phyloP scores from a whole-genome alignment of 208 protist species.

The Acanthamoeba royreba region DNA sequence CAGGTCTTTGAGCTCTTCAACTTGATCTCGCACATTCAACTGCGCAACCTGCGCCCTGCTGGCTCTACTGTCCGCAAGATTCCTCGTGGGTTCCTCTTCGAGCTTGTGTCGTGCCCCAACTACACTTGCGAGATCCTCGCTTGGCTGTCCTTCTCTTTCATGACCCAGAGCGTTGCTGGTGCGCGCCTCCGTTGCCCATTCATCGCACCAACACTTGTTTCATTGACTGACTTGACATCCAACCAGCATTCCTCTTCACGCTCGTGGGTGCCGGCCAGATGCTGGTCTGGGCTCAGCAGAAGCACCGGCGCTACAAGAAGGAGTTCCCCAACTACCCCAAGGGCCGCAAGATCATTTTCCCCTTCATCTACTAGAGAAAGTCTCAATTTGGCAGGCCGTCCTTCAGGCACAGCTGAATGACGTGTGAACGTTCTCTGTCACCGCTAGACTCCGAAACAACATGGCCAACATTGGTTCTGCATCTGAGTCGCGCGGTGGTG shows the following conservation, averaged over 20 bases:
- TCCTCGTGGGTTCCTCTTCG: conserved; percentile 86
- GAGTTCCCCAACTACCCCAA: conserved; percentile 63
- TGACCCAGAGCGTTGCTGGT: conserved; percentile 81
- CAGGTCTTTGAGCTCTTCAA: conserved; percentile 88
- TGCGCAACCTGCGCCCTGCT: conserved; percentile 84
- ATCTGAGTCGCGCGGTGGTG: no score
- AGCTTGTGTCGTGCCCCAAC: conserved; percentile 91
- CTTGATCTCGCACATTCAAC: conserved; percentile 87
- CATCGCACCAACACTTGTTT: not conserved
- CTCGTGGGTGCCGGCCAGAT: conserved; percentile 51
- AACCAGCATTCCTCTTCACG: conserved; percentile 46
- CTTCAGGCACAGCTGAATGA: not conserved
- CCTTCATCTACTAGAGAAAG: conserved; percentile 48
- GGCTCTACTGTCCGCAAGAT: conserved; percentile 81
- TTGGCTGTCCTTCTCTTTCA: conserved; percentile 90
- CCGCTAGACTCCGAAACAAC: not conserved
- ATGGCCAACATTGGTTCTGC: no score
- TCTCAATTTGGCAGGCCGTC: not conserved
- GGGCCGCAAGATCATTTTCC: conserved; percentile 43
- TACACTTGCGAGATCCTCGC: conserved; percentile 93
- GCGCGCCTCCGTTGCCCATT: not conserved
- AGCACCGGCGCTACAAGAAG: conserved; percentile 62
- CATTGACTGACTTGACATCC: not conserved
- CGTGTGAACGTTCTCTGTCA: not conserved
- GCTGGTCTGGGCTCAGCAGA: conserved; percentile 57